Percentiles rank a stretch among this genome's conserved stretches.
Conservation (phyloP, 208 protist species). For the Acanthamoeba castellanii region DNA sequence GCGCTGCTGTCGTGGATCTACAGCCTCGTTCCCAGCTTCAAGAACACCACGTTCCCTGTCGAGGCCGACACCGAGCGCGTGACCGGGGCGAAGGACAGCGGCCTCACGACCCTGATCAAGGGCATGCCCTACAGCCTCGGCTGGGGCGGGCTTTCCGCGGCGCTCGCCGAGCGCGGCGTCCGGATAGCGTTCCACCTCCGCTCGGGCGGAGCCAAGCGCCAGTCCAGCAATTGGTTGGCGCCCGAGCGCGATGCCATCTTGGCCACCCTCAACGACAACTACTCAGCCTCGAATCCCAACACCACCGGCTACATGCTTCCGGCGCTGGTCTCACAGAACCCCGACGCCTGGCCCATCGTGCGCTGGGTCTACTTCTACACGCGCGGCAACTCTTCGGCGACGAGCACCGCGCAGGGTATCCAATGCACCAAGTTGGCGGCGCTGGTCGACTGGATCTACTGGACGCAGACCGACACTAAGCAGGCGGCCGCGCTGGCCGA, state of each 20-base stretch:
- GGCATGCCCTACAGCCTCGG: constrained; percentile 32
- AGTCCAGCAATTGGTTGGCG: background rate
- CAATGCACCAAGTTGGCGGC: background rate
- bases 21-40: background rate
- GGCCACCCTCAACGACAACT: background rate
- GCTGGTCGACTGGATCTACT: constrained; percentile 11
- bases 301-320: background rate
- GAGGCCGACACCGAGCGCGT: background rate
- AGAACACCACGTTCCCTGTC: background rate
- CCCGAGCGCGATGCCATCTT: background rate
- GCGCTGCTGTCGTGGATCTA: background rate
- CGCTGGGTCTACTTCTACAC: background rate
- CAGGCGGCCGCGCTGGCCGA: background rate
- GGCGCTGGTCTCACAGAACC: background rate
- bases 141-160: background rate
- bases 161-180: background rate
- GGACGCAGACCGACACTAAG: constrained; percentile 13
- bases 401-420: background rate
- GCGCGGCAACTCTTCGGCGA: background rate
- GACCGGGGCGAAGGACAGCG: background rate
- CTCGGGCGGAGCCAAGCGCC: background rate
- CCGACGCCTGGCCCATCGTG: background rate
- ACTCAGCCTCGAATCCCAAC: background rate
- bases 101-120: background rate
- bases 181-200: background rate